Base-by-base conservation (phyloP, 2,329 filamentous ascomycete species). In the Talaromyces funiculosus region DNA sequence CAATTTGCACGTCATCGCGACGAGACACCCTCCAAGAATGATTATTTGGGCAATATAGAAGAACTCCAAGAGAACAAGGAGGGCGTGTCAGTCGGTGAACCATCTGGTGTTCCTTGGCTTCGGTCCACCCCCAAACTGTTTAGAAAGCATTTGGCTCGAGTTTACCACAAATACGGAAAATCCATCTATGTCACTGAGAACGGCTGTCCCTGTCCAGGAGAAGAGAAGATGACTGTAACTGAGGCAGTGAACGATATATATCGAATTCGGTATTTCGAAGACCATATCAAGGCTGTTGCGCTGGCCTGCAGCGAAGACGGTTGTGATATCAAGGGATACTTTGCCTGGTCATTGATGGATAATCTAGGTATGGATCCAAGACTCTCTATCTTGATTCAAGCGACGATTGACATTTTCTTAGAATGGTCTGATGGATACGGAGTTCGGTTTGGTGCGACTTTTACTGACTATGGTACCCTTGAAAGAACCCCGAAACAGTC, bases 231-330 rank as follows among this genome's bases (percentile, higher is more conserved):
- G 74, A 68, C 65, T 0, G 59, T 68, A 0, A 68, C 73, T 22
- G 69, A 76, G 55, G 69, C 73, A 0, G 69, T 78, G 0, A 61
- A 75, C 10, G 76, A 78, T 59, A 62, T 60, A 3, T 78, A 73
- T 56, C 68, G 76, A 1, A 67, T 72, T 5, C 61, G 66, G 9
- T 78, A 78, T 49, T 76, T 78, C 55, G 65, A 69, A 12, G 68
- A 73, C 20, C 75, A 78, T 29, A 62, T 78, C 1, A 72, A 78
- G 38, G 70, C 76, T 0, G 72, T 78, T 37, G 71, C 66, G 9
- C 63, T 63, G 57, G 66, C 73, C 5, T 64, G 67, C 29, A 61
- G 61, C 16, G 61, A 69, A 40, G 68, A 70, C 40, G 43, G 43
- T 10, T 63, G 66, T 31, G 61, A 65, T 31, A 66, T 73, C 20